A percentile compares a stretch with the other conserved stretches of the same genome.
These are phyloP conservation scores for Cyclanthera cordifolia DNA, from an alignment of 306 rosid species.

Conservation along the genomic window DNA sequence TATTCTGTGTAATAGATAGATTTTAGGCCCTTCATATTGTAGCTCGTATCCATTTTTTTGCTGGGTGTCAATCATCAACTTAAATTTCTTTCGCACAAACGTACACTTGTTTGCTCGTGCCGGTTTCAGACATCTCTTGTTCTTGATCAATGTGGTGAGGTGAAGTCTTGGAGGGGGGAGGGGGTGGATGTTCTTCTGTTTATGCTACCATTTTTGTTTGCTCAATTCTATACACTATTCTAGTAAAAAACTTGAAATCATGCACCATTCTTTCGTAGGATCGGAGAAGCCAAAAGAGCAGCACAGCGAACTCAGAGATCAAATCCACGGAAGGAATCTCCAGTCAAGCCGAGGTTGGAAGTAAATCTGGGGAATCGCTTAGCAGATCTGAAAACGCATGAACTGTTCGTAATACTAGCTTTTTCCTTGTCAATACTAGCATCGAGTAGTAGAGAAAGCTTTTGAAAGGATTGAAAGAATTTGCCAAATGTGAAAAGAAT, in stretches of 20 bases:
- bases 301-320: slow-evolving; percentile 59
- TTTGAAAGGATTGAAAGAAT: neutral
- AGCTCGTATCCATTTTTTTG: neutral
- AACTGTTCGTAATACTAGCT: neutral
- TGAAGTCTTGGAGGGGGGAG: neutral
- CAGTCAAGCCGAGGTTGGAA: slow-evolving; percentile 29
- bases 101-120: no score
- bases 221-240: no score
- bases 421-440: neutral
- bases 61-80: no score
- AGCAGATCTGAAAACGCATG: slow-evolving; percentile 18
- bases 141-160: neutral
- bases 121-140: neutral
- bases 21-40: neutral
- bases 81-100: no score
- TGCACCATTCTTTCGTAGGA: slow-evolving; percentile 36
- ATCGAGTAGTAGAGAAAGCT: neutral
- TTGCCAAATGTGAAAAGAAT: slow-evolving; percentile 15
- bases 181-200: neutral
- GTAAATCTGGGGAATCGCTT: slow-evolving; percentile 22
- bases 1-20: neutral
- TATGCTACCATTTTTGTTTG: neutral
- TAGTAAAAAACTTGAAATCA: neutral
- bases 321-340: slow-evolving; percentile 50
- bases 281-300: slow-evolving; percentile 71